These are phyloP conservation scores for Graphium sp. DNA, from an alignment of 2,329 filamentous ascomycete species.

Conservation along the genomic window DNA sequence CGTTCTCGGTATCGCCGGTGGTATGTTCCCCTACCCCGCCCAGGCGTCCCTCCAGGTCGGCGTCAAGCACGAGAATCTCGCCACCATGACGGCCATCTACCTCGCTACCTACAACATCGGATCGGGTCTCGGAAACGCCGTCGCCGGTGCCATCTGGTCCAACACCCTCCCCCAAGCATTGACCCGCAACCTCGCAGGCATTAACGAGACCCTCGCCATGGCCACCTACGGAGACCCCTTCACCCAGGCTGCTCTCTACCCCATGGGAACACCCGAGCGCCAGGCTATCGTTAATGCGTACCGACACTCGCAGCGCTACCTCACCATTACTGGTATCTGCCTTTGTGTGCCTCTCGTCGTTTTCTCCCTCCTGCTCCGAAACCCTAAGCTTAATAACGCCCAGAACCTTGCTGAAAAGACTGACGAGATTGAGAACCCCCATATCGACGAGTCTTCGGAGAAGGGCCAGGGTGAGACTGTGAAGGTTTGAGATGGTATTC, in stretches of 20 bases:
- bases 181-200: conserved; percentile 13
- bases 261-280: conserved; percentile 24
- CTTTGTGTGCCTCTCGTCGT: conserved; percentile 28
- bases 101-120: conserved; percentile 48
- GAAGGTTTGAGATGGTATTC: too few species aligned
- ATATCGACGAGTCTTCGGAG: too few species aligned
- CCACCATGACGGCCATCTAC: conserved; percentile 46
- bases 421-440: too few species aligned
- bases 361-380: conserved; percentile 22
- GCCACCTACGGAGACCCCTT: conserved; percentile 19
- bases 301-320: conserved; percentile 25
- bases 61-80: conserved; percentile 33
- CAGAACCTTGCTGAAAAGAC: conserved; percentile 24
- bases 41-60: conserved; percentile 25
- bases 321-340: conserved; percentile 30
- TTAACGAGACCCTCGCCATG: conserved; percentile 19
- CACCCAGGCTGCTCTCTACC: conserved; percentile 13
- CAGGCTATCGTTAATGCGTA: conserved; percentile 24
- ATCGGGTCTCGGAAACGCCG: conserved; percentile 39
- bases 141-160: conserved; percentile 47
- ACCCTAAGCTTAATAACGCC: conserved; percentile 25
- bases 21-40: conserved; percentile 38
- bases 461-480: too few species aligned
- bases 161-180: conserved; percentile 34
- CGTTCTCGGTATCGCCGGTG: conserved; percentile 44